Evolutionary conservation across 140 eudicot species (phyloP).

Genomic region (Senecio squalidus): DNA sequence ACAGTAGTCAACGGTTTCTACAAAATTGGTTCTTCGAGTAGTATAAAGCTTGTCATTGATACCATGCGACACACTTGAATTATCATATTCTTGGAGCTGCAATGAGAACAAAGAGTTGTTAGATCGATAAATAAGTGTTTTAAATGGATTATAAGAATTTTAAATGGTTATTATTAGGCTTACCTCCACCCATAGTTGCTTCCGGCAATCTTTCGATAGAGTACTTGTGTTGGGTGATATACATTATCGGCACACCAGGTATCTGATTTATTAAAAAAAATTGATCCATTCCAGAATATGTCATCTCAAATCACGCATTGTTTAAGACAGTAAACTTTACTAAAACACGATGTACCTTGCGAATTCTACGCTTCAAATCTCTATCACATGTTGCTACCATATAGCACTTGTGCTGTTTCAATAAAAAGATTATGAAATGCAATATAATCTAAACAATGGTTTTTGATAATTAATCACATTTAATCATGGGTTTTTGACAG

Average conservation of each 20-base stretch:
- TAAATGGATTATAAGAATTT: background rate
- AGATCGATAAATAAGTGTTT: background rate
- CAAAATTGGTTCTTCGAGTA: background rate
- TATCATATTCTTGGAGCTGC: conserved; percentile 62
- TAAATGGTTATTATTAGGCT: background rate
- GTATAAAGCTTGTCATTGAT: background rate
- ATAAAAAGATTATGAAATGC: background rate
- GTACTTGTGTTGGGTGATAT: conserved; percentile 80
- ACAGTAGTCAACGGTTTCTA: background rate
- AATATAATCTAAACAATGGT: background rate
- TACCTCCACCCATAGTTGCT: conserved; percentile 99
- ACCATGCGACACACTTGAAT: background rate
- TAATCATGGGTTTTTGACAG: background rate
- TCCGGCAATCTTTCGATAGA: conserved; percentile 96
- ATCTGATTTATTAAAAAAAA: conserved; percentile 37
- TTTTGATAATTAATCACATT: background rate
- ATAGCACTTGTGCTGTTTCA: conserved; percentile 94
- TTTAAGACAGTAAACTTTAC: background rate
- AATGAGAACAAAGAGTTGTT: conserved; percentile 1
- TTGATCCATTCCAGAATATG: background rate
- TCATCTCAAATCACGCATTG: background rate
- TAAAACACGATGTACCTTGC: conserved; percentile 52
- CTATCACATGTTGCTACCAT: conserved; percentile 99
- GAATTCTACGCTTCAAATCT: conserved; percentile 89
- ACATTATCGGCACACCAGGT: conserved; percentile 99